These are phyloP conservation scores for Phialemoniopsis sp. DNA, from an alignment of 2,329 filamentous ascomycete genomes.

Conservation along the genomic window DNA sequence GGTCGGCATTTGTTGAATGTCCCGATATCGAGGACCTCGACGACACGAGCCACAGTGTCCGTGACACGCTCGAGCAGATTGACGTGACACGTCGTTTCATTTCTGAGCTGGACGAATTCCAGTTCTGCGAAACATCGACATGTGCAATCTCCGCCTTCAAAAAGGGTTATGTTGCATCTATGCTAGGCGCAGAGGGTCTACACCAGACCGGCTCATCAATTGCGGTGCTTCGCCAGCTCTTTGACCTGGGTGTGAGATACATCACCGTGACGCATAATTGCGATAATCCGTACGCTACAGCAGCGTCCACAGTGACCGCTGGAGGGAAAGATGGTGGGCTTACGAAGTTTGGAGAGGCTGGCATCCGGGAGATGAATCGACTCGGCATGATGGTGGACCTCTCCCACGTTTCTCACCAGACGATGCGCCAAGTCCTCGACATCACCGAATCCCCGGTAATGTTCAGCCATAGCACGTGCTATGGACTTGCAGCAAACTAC, in stretches of 20 bases:
- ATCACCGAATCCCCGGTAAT: constrained; percentile 11
- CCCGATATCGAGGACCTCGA: neutral
- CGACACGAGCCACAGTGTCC: constrained; percentile 1
- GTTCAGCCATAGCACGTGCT: constrained; percentile 9
- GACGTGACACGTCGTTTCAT: constrained; percentile 22
- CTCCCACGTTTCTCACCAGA: constrained; percentile 9
- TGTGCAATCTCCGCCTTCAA: constrained; percentile 22
- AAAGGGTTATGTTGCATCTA: constrained; percentile 24
- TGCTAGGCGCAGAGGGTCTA: constrained; percentile 30
- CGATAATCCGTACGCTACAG: constrained; percentile 23
- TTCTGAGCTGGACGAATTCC: constrained; percentile 13
- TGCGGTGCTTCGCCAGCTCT: constrained; percentile 25
- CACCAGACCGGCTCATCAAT: constrained; percentile 28
- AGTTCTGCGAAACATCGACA: constrained; percentile 17
- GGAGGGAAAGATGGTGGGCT: constrained; percentile 12
- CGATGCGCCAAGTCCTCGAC: constrained; percentile 11
- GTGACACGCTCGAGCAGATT: constrained; percentile 23
- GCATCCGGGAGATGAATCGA: constrained; percentile 22
- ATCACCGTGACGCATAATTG: constrained; percentile 29
- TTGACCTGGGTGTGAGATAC: constrained; percentile 29
- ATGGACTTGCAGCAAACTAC: constrained; percentile 11
- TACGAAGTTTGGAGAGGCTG: constrained; percentile 11
- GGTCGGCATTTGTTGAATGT: constrained; percentile 11
- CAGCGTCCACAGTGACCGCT: constrained; percentile 20
- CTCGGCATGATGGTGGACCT: constrained; percentile 18